Percentiles rank a stretch among this genome's conserved stretches.
Conservation (phyloP, 1,284 basidiomycete genomes). For the Sporisorium iseilematis-ciliati region DNA sequence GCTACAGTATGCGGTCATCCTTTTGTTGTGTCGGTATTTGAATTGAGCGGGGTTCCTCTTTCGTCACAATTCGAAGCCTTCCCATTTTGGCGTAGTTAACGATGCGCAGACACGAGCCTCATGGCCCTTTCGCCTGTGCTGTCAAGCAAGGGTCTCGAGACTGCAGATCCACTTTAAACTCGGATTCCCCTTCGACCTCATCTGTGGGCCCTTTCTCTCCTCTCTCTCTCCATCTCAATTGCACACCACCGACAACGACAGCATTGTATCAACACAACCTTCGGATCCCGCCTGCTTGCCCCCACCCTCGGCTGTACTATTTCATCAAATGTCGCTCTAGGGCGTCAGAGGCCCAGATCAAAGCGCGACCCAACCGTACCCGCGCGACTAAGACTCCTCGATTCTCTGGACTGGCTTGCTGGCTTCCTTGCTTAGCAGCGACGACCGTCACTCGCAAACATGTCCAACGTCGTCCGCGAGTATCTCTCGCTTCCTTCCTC, state of each 20-base stretch:
- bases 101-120: constrained; percentile 1
- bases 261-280: too few species aligned
- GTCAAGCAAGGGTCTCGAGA: constrained; percentile 3
- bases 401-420: not conserved
- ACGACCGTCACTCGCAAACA: constrained; percentile 8
- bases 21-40: constrained; percentile 14
- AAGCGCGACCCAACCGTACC: not conserved
- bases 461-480: constrained; percentile 36
- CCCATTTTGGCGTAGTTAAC: not conserved
- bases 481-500: constrained; percentile 43
- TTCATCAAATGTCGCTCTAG: too few species aligned
- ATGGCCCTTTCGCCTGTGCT: not conserved
- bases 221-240: too few species aligned
- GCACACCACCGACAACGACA: too few species aligned
- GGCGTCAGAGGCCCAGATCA: too few species aligned
- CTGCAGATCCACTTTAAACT: not conserved
- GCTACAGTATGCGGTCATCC: constrained; percentile 3
- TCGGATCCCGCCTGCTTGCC: too few species aligned
- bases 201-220: too few species aligned
- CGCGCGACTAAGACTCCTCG: not conserved
- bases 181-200: too few species aligned
- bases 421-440: not conserved
- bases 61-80: not conserved
- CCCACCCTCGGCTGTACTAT: too few species aligned
- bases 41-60: constrained; percentile 14